Base-by-base conservation (phyloP, 257 asterid species). In the Gardenia jasminoides region DNA sequence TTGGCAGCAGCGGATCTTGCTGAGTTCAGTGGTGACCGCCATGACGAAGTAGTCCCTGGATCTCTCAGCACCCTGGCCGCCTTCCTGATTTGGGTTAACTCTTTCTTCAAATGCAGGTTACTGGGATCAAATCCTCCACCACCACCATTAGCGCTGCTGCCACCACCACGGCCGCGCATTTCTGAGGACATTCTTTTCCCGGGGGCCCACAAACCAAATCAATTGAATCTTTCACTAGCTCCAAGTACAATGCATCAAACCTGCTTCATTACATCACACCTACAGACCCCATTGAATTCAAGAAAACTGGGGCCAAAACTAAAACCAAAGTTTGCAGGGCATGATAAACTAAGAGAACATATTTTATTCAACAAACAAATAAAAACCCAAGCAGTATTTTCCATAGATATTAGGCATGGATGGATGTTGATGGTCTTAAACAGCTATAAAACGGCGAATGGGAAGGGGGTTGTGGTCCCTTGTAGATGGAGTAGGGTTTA, bases 91-190 rank as follows among this genome's bases (percentile, higher is more conserved):
- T 92, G 97, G 10, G 97, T 94, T 68, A 94, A 71, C 83, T 96
- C 98, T 79, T 92, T 96, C 91, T 92, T 96, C 92, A 96, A 89
- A 88, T 96, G 98, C 85, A 96, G 87, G 86, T 90, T 90, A 85
- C 98, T 89, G 22, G 97, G 96, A 84, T 92, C 97, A 88, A 88
- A 78, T 43, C 89, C 89, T 58, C 78, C 89, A 44, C 85, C 86
- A 48, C 68, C 84, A 28, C 80, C 86, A 2, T 83, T 10, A 47
- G 3, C 58, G 15, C 58, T 79, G 8, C 74, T 50, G 65, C 76
- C 76, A 33, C 84, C 83, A 13, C 85, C 77, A 52, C 80, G 80
- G 68, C 85, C 81, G 73, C 89, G 70, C 70, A 82, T 87, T 75
- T 85, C 88, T 20, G 76, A 43, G 17, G 77, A 44, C 80, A 81